phyloP scores from a whole-genome alignment of 2,329 filamentous ascomycete species.

The Colletotrichum orbiculare region DNA sequence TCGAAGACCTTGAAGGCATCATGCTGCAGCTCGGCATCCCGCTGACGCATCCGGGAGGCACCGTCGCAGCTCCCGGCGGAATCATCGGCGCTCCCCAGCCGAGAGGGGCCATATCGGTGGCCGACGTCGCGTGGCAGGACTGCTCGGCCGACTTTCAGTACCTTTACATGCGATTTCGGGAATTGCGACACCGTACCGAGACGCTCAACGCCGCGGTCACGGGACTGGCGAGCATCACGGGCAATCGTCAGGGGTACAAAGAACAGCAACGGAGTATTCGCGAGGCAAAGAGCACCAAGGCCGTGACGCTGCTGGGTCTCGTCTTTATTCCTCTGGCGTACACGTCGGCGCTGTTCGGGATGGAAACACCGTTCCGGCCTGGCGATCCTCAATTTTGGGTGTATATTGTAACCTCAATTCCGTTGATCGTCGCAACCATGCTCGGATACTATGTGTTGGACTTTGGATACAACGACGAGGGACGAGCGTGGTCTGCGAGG shows the following conservation, averaged over 20 bases:
- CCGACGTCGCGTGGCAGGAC: conserved; percentile 35
- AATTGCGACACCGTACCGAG: conserved; percentile 40
- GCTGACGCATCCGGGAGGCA: conserved; percentile 27
- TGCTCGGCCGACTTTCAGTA: conserved; percentile 40
- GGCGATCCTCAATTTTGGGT: conserved; percentile 38
- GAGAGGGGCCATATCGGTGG: conserved; percentile 5
- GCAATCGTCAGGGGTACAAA: conserved; percentile 39
- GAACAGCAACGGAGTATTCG: conserved; percentile 41
- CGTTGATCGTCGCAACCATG: conserved; percentile 38
- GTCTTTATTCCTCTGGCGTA: conserved; percentile 41
- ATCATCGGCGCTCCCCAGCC: neutral
- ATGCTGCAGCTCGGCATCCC: conserved; percentile 42
- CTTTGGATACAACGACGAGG: conserved; percentile 40
- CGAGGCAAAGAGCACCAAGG: conserved; percentile 41
- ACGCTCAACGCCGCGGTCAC: conserved; percentile 40
- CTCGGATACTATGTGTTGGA: conserved; percentile 39
- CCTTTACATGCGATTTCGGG: conserved; percentile 38
- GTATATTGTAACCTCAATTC: conserved; percentile 39
- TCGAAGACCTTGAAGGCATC: conserved; percentile 41
- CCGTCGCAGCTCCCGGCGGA: neutral
- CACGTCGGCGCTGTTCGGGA: conserved; percentile 39
- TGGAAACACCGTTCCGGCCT: conserved; percentile 38
- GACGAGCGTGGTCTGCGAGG: conserved; percentile 37
- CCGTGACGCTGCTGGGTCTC: conserved; percentile 40
- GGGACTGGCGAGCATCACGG: conserved; percentile 41